Conservation (phyloP, 73 alveolate species). For the Blepharisma japonicum region DNA sequence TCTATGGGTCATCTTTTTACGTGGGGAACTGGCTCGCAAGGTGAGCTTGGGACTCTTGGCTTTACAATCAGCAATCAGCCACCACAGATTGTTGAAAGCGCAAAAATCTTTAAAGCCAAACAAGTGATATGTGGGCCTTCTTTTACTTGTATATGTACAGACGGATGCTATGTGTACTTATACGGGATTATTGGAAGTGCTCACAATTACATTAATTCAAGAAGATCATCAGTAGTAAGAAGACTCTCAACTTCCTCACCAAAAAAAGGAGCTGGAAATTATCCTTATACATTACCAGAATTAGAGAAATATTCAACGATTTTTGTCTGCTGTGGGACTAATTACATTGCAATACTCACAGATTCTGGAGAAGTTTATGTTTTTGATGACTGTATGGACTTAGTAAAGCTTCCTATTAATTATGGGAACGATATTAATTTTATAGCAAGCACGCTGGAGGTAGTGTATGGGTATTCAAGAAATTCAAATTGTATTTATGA, state of each 20-base stretch:
- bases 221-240: not conserved
- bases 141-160: constrained; percentile 1
- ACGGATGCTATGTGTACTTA: constrained; percentile 15
- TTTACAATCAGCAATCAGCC: not conserved
- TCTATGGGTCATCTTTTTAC: not conserved
- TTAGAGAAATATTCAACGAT: not conserved
- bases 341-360: not conserved
- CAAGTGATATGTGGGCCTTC: not conserved
- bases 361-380: constrained; percentile 8
- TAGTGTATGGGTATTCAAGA: not conserved
- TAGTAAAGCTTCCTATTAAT: constrained; percentile 4
- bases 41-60: not conserved
- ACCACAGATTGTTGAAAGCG: not conserved
- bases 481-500: not conserved
- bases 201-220: not conserved
- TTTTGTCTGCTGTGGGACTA: not conserved
- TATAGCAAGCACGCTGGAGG: not conserved
- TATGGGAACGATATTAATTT: not conserved
- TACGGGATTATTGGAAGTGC: not conserved
- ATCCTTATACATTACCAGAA: no score
- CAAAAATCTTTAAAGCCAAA: not conserved
- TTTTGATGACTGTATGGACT: not conserved
- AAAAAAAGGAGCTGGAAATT: not conserved
- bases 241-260: not conserved
- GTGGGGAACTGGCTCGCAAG: constrained; percentile 12